Conservation (phyloP, 805 yeast species). For the Lipomyces sp. region DNA sequence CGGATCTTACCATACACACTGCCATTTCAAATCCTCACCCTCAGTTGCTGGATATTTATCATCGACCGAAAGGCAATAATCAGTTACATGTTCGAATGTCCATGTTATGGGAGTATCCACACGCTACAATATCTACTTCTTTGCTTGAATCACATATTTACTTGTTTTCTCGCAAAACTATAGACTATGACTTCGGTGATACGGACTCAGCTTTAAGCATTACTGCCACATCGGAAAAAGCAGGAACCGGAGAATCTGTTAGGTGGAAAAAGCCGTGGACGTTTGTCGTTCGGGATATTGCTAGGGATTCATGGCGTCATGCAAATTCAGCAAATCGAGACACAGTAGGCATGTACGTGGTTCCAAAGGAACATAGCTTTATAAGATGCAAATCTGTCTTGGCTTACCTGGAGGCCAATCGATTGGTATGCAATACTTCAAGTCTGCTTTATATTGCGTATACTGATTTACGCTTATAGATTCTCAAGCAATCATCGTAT, state of each 20-base stretch:
- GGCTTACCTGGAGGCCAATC: conserved; percentile 87
- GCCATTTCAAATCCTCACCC: conserved; percentile 47
- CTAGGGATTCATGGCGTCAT: conserved; percentile 92
- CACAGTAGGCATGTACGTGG: conserved; percentile 66
- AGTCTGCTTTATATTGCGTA: not conserved
- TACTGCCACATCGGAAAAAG: conserved; percentile 8
- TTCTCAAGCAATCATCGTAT: conserved; percentile 37
- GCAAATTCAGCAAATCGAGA: conserved; percentile 33
- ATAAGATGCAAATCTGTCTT: conserved; percentile 78
- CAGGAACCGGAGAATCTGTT: conserved; percentile 1
- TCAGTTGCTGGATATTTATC: conserved; percentile 70
- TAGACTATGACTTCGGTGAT: conserved; percentile 45
- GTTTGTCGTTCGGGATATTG: conserved; percentile 76
- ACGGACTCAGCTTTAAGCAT: conserved; percentile 42
- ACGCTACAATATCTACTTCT: conserved; percentile 73
- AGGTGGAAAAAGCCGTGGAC: conserved; percentile 30
- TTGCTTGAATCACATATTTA: conserved; percentile 75
- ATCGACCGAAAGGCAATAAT: conserved; percentile 54
- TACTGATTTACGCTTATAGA: not conserved
- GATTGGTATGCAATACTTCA: conserved; percentile 53
- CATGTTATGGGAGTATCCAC: conserved; percentile 87
- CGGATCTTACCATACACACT: conserved; percentile 45
- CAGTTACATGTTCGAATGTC: conserved; percentile 79
- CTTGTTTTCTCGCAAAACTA: conserved; percentile 61
- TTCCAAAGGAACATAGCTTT: conserved; percentile 69